Evolutionary conservation across 352 stramenopile genomes (phyloP).

Genomic region (Blastocystis sp.): DNA sequence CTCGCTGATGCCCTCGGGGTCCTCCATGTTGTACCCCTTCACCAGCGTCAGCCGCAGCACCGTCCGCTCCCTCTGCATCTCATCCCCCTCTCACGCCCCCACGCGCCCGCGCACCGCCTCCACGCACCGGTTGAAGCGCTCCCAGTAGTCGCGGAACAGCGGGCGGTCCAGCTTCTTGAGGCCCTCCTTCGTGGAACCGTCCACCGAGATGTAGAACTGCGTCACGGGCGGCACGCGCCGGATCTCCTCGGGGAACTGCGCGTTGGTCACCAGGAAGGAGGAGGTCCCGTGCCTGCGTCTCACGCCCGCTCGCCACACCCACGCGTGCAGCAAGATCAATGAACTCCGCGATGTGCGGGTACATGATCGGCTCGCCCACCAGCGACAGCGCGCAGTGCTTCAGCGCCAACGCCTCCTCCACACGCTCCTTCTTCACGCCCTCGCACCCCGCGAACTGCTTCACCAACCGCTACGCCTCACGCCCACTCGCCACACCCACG

Average conservation of each 20-base stretch:
- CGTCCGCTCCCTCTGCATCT: constrained; percentile 84
- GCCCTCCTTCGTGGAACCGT: constrained; percentile 90
- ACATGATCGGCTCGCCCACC: constrained; percentile 97
- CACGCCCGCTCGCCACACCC: constrained; percentile 58
- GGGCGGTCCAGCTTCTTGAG: constrained; percentile 90
- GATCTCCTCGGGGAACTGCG: constrained; percentile 94
- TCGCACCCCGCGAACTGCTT: constrained; percentile 49
- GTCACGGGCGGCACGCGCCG: constrained; percentile 88
- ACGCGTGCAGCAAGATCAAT: constrained; percentile 86
- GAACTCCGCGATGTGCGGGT: constrained; percentile 94
- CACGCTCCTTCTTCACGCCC: constrained; percentile 87
- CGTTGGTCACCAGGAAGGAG: constrained; percentile 96
- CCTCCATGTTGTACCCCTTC: constrained; percentile 74
- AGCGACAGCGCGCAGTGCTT: constrained; percentile 92
- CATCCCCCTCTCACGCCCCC: not conserved
- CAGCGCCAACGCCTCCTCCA: constrained; percentile 89
- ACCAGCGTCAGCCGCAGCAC: constrained; percentile 88
- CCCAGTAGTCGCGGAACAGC: constrained; percentile 94
- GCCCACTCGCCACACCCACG: constrained; percentile 75
- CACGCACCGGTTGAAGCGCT: constrained; percentile 87
- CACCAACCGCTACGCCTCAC: constrained; percentile 23
- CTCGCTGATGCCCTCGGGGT: constrained; percentile 37
- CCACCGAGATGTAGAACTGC: constrained; percentile 96
- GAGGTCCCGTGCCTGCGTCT: constrained; percentile 78
- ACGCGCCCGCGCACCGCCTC: constrained; percentile 81